Percentiles rank a stretch among this genome's conserved stretches.
These are phyloP conservation scores for Naematelia aurantialba DNA, from an alignment of 768 basidiomycete species.

Conservation along the genomic window DNA sequence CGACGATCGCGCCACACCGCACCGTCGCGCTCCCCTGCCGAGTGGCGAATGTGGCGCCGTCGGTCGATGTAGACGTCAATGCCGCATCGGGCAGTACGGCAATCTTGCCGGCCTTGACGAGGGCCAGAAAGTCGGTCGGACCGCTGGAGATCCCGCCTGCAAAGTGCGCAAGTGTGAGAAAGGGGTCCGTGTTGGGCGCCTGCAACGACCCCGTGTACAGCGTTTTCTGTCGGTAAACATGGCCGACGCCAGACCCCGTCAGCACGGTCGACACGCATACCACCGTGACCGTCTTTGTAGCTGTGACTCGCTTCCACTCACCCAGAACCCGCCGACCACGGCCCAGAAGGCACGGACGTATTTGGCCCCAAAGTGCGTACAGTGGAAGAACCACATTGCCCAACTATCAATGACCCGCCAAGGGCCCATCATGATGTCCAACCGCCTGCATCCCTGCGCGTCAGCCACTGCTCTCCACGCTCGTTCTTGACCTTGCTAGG, in stretches of 20 bases:
- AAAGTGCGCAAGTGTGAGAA: conserved; percentile 8
- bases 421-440: conserved; percentile 16
- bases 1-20: conserved; percentile 9
- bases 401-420: conserved; percentile 10
- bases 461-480: no score
- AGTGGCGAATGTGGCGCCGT: not conserved
- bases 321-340: conserved; percentile 4
- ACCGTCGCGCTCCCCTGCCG: not conserved
- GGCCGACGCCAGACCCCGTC: not conserved
- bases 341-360: conserved; percentile 9
- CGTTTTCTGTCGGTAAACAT: not conserved
- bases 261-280: not conserved
- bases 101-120: conserved; percentile 3
- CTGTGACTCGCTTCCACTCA: conserved; percentile 1
- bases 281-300: not conserved
- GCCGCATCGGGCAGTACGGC: not conserved
- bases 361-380: conserved; percentile 1
- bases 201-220: not conserved
- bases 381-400: conserved; percentile 15
- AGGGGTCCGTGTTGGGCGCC: conserved; percentile 9
- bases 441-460: no score
- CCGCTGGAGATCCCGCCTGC: conserved; percentile 7
- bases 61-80: not conserved
- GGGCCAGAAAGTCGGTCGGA: not conserved
- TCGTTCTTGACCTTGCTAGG: no score